Evolutionary conservation across 1,284 basidiomycete genomes (phyloP), one percentile per base, ranked within the genome.

Genomic region (Boletus smithii): DNA sequence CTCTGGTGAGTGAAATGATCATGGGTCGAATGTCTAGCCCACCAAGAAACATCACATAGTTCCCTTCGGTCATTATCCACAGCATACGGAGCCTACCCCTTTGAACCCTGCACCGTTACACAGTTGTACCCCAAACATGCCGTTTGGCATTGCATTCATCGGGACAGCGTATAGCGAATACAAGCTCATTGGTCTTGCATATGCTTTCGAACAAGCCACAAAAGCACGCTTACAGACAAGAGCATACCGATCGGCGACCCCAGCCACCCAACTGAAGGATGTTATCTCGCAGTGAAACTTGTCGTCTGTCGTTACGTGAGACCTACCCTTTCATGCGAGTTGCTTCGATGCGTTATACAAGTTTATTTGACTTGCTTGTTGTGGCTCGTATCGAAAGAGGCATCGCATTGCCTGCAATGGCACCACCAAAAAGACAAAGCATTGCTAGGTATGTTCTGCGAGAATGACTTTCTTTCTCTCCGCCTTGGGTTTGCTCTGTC

Each of bases 381-480:
- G 38, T 14, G 24, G 9, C 18, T 37, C 20, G 29, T 30, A 27
- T 30, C 39, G 39, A 53, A 49, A 42, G 33, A 45, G n/a, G 30
- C 10, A 41, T 55, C 31, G 22, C 20, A 48, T 49, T 54, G 36
- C 36, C 32, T 23, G 29, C n/a, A 44, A 42, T 18, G 39, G 17
- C 13, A 46, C 29, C 34, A 45, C 37, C 39, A 27, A 49, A 31
- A 46, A 47, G 33, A 61, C 42, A 53, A 42, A 42, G 26, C 8
- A 43, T 18, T 44, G 36, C 62, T 65, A 85, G 51, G 79, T 80
- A 71, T 93, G 89, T 68, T 93, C 89, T 38, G 74, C 75, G 51
- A 93, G 72, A 53, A 94, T 86, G 27, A 85, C 70, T 69, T 88
- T 93, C 72, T 93, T 94, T 66, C 88, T 82, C 72, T 95, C 95